A percentile compares a stretch with the other conserved stretches of the same genome.
These are phyloP conservation scores for Iris macrosiphon DNA, from an alignment of 106 monocot genomes.

Conservation along the genomic window DNA sequence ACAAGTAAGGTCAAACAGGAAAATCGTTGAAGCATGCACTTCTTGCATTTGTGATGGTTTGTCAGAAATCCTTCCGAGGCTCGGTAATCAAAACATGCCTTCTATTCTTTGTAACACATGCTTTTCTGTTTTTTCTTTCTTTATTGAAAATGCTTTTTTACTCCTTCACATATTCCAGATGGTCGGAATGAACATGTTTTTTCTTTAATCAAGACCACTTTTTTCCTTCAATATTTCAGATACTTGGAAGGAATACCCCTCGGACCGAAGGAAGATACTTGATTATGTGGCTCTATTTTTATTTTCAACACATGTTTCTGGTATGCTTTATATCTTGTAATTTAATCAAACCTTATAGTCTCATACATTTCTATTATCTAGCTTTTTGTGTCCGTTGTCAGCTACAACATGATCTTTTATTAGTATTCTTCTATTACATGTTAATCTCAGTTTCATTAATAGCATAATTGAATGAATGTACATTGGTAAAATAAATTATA, in stretches of 20 bases:
- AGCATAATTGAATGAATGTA: too few relatives aligned
- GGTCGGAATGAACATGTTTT: too few relatives aligned
- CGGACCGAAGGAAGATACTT: constrained; percentile 32
- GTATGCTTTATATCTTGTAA: constrained; percentile 11
- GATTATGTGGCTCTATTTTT: constrained; percentile 31
- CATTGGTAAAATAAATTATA: too few relatives aligned
- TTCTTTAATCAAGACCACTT: background rate
- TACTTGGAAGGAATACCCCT: constrained; percentile 54
- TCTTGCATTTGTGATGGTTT: constrained; percentile 30
- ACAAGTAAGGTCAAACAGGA: constrained; percentile 23
- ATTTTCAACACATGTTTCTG: constrained; percentile 29
- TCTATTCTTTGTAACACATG: background rate
- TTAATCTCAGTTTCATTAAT: background rate
- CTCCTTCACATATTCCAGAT: too few relatives aligned
- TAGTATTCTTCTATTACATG: background rate
- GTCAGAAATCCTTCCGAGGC: constrained; percentile 30
- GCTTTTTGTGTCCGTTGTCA: background rate
- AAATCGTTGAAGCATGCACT: constrained; percentile 31
- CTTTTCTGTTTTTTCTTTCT: background rate
- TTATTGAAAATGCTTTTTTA: background rate
- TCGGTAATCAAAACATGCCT: constrained; percentile 20
- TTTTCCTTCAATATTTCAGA: constrained; percentile 21
- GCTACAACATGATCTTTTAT: too few relatives aligned
- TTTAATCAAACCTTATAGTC: background rate
- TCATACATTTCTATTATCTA: background rate